Base-by-base conservation (phyloP, 2,329 filamentous ascomycete species). In the Nothomitra cinnamomea region DNA sequence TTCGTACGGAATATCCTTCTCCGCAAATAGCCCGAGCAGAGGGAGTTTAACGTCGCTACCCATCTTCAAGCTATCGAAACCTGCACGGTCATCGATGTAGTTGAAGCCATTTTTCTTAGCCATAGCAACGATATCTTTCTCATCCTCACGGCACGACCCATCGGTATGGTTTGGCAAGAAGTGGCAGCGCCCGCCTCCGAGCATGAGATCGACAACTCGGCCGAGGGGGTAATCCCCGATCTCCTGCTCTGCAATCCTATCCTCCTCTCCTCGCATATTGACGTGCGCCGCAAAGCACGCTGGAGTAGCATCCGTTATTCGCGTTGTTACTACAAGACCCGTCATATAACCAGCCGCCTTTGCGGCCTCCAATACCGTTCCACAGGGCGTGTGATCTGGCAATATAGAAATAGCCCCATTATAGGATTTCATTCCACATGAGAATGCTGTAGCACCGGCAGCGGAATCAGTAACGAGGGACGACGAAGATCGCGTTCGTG, bases 381-480 rank as follows among this genome's bases (percentile, higher is more conserved):
- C 92, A 66, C 92, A 98, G 3, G 92, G 87, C 28, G 80, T 79
- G 60, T 85, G 80, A 66, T 94, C 83, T 0, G 89, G 89, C 15
- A 94, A 74, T 53, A 94, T 84, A 8, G 87, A 85, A 60, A 98
- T 96, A 60, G 92, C 92, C 49, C 88, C 88, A 64, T 98, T 98
- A 72, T 98, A 98, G 66, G 83, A 94, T 78, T 98, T 98, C 64
- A 75, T 70, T 19, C 80, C 90, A 63, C 92, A 98, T 2, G 87
- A 88, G 66, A 98, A 98, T 1, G 92, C 92, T 0, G 92, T 98
- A 2, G 92, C 92, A 38, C 92, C 92, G n/a, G 92, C 92, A 3
- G 92, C 92, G 56, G 86, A 94, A 68, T 98, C 92, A 1, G 92
- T 98, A 52, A 98, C 84, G 56, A 96, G 72, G 55, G 83, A 90